These are phyloP conservation scores for Lepraria neglecta DNA, from an alignment of 495 filamentous ascomycete genomes.

Conservation along the genomic window DNA sequence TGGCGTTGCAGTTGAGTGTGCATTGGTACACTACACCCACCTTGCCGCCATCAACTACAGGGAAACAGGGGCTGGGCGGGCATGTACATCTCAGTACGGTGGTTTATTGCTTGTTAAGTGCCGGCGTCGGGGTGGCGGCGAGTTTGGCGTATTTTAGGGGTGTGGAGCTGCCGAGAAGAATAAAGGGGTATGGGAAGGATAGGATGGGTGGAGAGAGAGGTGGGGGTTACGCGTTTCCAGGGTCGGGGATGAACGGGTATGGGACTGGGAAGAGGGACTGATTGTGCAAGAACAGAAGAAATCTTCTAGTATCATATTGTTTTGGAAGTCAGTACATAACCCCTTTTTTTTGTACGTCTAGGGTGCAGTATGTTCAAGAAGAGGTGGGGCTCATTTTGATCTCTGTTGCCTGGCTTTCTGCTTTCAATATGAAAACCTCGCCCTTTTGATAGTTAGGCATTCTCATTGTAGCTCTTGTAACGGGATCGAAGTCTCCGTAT, in stretches of 20 bases:
- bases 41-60: constrained; percentile 31
- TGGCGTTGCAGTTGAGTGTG: constrained; percentile 74
- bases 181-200: constrained; percentile 36
- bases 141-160: constrained; percentile 34
- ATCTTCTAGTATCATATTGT: background rate
- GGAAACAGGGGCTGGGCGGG: constrained; percentile 24
- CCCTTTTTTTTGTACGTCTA: background rate
- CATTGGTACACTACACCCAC: constrained; percentile 58
- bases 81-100: constrained; percentile 31
- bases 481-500: too few species aligned
- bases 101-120: constrained; percentile 32
- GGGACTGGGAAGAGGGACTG: constrained; percentile 52
- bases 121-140: constrained; percentile 39
- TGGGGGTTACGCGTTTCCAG: constrained; percentile 40
- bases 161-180: constrained; percentile 42
- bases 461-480: too few species aligned
- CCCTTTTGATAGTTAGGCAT: too few species aligned
- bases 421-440: too few species aligned
- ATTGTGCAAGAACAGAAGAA: constrained; percentile 15
- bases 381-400: too few species aligned
- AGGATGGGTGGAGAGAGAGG: constrained; percentile 38
- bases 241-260: constrained; percentile 43
- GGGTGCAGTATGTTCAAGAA: too few species aligned
- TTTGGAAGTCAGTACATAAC: too few species aligned
- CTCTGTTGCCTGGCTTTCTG: too few species aligned